phyloP scores from a whole-genome alignment of 169 alveolate genomes.

The Ichthyophthirius multifiliis region DNA sequence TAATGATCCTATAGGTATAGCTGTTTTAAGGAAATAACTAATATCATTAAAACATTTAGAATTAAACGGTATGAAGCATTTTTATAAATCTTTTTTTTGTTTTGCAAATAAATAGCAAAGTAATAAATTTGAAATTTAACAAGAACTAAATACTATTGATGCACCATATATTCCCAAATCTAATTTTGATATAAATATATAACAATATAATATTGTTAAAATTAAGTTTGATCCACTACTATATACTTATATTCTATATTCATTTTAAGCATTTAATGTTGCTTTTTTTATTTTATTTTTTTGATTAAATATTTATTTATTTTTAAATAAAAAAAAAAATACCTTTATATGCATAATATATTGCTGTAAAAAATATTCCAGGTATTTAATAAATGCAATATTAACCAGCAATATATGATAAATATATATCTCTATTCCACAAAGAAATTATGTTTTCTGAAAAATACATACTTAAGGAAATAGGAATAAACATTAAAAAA shows the following conservation, averaged over 20 bases:
- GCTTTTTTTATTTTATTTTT: background rate
- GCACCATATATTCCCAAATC: conserved; percentile 19
- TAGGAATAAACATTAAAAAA: conserved; percentile 13
- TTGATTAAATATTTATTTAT: background rate
- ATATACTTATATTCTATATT: conserved; percentile 14
- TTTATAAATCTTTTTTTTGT: background rate
- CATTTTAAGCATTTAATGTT: conserved; percentile 15
- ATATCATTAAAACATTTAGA: background rate
- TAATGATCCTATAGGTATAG: conserved; percentile 7
- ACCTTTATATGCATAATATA: background rate
- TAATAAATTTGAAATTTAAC: background rate
- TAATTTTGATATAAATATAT: background rate
- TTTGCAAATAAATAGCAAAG: background rate
- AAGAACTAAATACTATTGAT: background rate
- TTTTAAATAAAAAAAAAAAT: background rate
- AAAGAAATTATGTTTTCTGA: background rate
- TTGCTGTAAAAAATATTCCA: background rate
- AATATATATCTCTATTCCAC: background rate
- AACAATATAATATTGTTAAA: background rate
- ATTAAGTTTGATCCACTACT: background rate
- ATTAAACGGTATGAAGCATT: background rate
- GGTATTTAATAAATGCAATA: background rate
- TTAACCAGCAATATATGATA: background rate
- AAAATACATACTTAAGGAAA: background rate
- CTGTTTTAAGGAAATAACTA: background rate